These are phyloP conservation scores for Tolypocladium sp. DNA, from an alignment of 2,329 filamentous ascomycete species.

Conservation along the genomic window DNA sequence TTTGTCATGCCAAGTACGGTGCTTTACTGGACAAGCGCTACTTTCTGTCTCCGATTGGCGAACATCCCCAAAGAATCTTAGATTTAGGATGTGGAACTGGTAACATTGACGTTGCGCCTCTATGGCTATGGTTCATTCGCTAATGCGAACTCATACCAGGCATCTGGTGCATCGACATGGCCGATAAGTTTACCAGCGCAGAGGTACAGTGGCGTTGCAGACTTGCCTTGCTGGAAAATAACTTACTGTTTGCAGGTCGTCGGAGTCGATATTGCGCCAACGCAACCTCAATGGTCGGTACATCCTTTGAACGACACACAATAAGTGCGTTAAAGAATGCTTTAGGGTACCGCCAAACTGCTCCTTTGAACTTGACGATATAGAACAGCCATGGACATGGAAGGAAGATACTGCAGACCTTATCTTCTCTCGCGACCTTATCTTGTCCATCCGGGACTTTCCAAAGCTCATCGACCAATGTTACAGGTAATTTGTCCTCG, in stretches of 20 bases:
- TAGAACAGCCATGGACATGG: slow-evolving; percentile 25
- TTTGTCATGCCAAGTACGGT: slow-evolving; percentile 24
- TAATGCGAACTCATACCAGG: slow-evolving; percentile 6
- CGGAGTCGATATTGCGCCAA: slow-evolving; percentile 14
- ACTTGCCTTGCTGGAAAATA: not conserved
- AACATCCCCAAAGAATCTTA: slow-evolving; percentile 16
- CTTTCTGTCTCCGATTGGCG: slow-evolving; percentile 12
- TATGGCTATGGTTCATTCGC: no score
- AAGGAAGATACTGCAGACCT: slow-evolving; percentile 25
- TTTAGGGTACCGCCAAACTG: slow-evolving; percentile 27
- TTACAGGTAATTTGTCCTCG: slow-evolving; percentile 16
- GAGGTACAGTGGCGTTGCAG: slow-evolving; percentile 4
- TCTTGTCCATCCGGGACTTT: slow-evolving; percentile 19
- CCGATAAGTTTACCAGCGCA: slow-evolving; percentile 20
- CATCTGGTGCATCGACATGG: slow-evolving; percentile 27
- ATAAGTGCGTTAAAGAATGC: not conserved
- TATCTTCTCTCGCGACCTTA: slow-evolving; percentile 20
- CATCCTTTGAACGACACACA: not conserved
- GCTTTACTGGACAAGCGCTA: slow-evolving; percentile 15
- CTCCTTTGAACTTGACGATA: slow-evolving; percentile 26
- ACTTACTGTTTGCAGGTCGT: slow-evolving; percentile 7
- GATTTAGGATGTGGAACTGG: slow-evolving; percentile 17
- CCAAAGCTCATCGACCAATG: slow-evolving; percentile 21
- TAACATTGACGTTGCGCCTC: not conserved
- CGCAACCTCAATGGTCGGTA: slow-evolving; percentile 12